A percentile compares a stretch with the other conserved stretches of the same genome.
These are phyloP conservation scores for Colletotrichum incanum DNA, from an alignment of 2,329 filamentous ascomycete genomes.

Conservation along the genomic window DNA sequence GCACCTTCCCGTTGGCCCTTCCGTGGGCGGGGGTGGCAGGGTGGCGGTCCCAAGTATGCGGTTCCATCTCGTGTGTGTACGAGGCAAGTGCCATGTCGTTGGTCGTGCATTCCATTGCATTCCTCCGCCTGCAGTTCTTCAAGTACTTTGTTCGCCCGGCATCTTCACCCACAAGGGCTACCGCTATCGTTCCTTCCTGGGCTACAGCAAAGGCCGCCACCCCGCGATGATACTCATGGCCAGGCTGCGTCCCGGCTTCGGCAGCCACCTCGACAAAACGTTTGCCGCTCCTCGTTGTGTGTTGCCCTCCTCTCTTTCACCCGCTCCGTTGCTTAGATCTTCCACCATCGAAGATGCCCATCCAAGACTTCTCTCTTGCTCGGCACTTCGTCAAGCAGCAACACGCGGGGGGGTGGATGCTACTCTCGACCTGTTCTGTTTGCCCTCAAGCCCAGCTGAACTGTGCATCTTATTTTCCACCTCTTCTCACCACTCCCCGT, in stretches of 20 bases:
- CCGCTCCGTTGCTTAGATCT: no score
- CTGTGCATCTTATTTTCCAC: conserved; percentile 2
- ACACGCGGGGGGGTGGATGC: no score
- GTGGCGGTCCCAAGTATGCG: neutral
- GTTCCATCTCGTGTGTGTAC: neutral
- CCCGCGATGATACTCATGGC: neutral
- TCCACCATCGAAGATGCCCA: neutral
- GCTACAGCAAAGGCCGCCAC: neutral
- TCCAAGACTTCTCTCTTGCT: neutral
- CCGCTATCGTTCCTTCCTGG: no score
- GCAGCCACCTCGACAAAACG: neutral
- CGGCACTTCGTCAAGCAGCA: neutral
- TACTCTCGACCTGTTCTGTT: neutral
- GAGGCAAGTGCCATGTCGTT: neutral
- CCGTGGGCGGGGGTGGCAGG: conserved; percentile 6
- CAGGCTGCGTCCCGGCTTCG: neutral
- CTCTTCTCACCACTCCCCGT: neutral
- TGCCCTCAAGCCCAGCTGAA: conserved; percentile 12
- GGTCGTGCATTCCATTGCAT: neutral
- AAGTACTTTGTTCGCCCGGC: no score
- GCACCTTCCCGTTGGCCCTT: conserved; percentile 12
- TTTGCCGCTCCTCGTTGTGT: neutral
- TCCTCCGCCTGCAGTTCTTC: neutral
- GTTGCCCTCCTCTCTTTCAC: no score
- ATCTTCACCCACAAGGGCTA: no score